Evolutionary conservation across 306 rosid genomes (phyloP).

Genomic region (Pachyrhizus erosus): DNA sequence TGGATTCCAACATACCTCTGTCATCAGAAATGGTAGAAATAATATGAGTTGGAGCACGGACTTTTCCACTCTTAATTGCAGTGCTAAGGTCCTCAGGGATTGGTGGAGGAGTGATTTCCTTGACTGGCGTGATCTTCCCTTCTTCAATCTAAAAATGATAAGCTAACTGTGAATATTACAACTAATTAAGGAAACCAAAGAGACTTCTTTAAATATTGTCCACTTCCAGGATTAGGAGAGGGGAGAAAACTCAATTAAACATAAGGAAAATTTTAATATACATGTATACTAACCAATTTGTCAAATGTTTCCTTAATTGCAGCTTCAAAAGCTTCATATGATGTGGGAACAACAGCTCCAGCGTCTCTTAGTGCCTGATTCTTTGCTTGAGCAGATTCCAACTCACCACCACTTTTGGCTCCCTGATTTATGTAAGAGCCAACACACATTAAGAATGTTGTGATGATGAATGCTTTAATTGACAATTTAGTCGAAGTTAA

Average conservation of each 20-base stretch:
- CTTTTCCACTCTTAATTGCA: constrained; percentile 96
- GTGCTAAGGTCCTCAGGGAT: constrained; percentile 92
- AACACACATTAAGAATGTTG: constrained; percentile 42
- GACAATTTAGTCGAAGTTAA: constrained; percentile 33
- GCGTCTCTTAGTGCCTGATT: constrained; percentile 94
- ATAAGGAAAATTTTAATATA: constrained; percentile 36
- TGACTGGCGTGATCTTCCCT: constrained; percentile 75
- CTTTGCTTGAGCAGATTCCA: constrained; percentile 99
- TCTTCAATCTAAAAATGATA: constrained; percentile 61
- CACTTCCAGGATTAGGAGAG: constrained; percentile 4
- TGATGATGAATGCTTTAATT: constrained; percentile 32
- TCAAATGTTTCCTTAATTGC: constrained; percentile 83
- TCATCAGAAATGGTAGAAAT: constrained; percentile 99
- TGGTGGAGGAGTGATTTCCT: constrained; percentile 92
- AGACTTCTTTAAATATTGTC: constrained; percentile 14
- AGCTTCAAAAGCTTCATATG: constrained; percentile 85
- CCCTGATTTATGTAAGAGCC: constrained; percentile 62
- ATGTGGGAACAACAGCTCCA: constrained; percentile 97
- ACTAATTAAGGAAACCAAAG: constrained; percentile 32
- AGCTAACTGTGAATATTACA: constrained; percentile 28
- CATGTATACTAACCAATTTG: constrained; percentile 70
- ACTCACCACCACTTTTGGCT: constrained; percentile 98
- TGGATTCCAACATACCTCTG: constrained; percentile 67
- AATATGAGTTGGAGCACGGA: constrained; percentile 97
- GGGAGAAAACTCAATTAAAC: constrained; percentile 17